These are phyloP conservation scores for Colletotrichum spaethianum DNA, from an alignment of 2,329 filamentous ascomycete species.

Conservation along the genomic window DNA sequence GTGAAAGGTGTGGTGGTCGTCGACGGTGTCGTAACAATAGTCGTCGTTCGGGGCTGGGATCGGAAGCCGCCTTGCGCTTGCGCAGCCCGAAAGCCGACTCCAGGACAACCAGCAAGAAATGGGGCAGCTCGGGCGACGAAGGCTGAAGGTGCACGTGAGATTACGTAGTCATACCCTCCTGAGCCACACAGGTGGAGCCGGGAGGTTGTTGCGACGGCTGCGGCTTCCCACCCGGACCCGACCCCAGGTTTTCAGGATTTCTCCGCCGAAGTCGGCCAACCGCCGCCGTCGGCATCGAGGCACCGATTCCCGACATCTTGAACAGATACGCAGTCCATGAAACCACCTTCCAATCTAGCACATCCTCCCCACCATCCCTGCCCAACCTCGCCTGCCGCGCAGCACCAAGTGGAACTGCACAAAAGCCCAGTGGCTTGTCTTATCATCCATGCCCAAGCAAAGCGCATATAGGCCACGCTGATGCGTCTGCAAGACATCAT, in stretches of 20 bases:
- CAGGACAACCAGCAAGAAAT: not conserved
- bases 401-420: not conserved
- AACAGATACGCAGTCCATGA: not conserved
- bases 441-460: not conserved
- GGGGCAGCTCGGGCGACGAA: not conserved
- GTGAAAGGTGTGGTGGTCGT: not conserved
- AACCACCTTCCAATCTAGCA: not conserved
- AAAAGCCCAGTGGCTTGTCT: not conserved
- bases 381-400: not conserved
- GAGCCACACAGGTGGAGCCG: not conserved
- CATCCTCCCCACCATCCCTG: not conserved
- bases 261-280: constrained; percentile 10
- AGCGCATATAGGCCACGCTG: not conserved
- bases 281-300: not conserved
- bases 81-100: not conserved
- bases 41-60: not conserved
- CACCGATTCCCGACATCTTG: constrained; percentile 8
- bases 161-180: constrained; percentile 2
- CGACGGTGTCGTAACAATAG: not conserved
- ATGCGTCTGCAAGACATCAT: not conserved
- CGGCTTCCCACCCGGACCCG: not conserved
- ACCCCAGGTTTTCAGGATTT: not conserved
- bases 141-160: constrained; percentile 15
- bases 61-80: not conserved
- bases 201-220: not conserved